phyloP scores from a whole-genome alignment of 208 protist genomes.

The Paratrypanosoma confusum region DNA sequence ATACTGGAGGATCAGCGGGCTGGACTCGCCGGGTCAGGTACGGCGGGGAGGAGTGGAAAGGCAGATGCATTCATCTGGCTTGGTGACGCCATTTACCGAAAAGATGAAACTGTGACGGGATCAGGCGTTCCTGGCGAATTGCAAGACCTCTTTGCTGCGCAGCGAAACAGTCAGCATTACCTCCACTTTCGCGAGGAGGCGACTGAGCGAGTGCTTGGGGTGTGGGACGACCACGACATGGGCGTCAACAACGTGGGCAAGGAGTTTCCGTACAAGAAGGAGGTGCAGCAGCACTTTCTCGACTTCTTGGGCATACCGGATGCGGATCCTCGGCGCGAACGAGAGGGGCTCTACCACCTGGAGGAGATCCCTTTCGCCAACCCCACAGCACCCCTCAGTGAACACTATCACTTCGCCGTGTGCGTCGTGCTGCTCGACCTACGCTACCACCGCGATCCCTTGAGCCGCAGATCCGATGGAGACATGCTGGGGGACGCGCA shows the following conservation, averaged over 20 bases:
- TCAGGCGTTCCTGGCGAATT: constrained; percentile 43
- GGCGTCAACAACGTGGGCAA: constrained; percentile 74
- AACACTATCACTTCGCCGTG: constrained; percentile 33
- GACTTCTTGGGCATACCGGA: constrained; percentile 56
- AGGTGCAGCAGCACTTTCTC: constrained; percentile 54
- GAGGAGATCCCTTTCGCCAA: constrained; percentile 18
- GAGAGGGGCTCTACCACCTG: constrained; percentile 56
- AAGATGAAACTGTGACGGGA: constrained; percentile 28
- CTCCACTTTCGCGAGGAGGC: constrained; percentile 26
- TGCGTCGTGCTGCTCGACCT: constrained; percentile 74
- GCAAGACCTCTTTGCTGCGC: too few species aligned
- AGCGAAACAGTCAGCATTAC: constrained; percentile 48
- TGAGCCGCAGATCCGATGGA: constrained; percentile 31
- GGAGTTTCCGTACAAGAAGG: constrained; percentile 43
- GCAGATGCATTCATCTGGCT: constrained; percentile 70
- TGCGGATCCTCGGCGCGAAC: constrained; percentile 24
- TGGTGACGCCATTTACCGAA: constrained; percentile 77
- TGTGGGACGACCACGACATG: constrained; percentile 88
- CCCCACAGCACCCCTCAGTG: background rate
- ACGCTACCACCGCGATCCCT: constrained; percentile 58
- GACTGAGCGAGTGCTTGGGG: constrained; percentile 27
- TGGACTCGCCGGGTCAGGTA: background rate
- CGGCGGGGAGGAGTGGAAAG: background rate
- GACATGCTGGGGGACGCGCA: constrained; percentile 71
- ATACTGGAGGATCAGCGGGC: constrained; percentile 32